A percentile compares a stretch with the other conserved stretches of the same genome.
phyloP scores from a whole-genome alignment of 129 eudicot species.

The Helianthus annuus region DNA sequence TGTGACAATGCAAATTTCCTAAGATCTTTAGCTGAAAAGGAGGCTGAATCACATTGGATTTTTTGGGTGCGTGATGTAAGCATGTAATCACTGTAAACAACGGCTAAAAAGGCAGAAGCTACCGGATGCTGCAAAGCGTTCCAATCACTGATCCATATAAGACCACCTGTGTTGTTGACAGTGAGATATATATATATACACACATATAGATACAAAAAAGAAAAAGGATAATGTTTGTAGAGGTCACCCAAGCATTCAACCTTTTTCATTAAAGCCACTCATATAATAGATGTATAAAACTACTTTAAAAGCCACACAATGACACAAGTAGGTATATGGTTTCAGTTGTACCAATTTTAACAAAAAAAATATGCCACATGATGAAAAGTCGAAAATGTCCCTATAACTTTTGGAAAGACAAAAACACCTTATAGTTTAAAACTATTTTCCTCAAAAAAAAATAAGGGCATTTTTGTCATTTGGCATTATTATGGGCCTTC shows the following conservation, averaged over 20 bases:
- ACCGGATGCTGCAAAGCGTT: slow-evolving; percentile 92
- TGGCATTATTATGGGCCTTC: neutral
- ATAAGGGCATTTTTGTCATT: neutral
- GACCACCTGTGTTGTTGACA: slow-evolving; percentile 17
- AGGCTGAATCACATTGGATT: slow-evolving; percentile 57
- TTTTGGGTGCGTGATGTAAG: slow-evolving; percentile 70
- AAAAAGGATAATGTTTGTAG: neutral
- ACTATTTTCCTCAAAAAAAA: neutral
- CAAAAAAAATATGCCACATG: neutral
- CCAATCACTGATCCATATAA: slow-evolving; percentile 93
- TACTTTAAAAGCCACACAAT: neutral
- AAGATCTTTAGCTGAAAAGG: slow-evolving; percentile 64
- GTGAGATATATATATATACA: neutral
- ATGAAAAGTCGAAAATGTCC: neutral
- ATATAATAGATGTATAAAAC: neutral
- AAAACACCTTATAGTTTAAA: neutral
- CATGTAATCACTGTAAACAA: slow-evolving; percentile 92
- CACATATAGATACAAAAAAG: neutral
- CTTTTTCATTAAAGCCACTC: neutral
- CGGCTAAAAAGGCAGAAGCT: slow-evolving; percentile 89
- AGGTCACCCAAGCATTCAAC: slow-evolving; percentile 3
- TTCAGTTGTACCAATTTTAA: neutral
- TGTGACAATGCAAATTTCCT: slow-evolving; percentile 86
- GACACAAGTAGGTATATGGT: neutral
- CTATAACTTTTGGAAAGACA: neutral